Evolutionary conservation across 2,329 filamentous ascomycete genomes (phyloP), one percentile per base, ranked within the genome.

Genomic region (Fusarium sp.): DNA sequence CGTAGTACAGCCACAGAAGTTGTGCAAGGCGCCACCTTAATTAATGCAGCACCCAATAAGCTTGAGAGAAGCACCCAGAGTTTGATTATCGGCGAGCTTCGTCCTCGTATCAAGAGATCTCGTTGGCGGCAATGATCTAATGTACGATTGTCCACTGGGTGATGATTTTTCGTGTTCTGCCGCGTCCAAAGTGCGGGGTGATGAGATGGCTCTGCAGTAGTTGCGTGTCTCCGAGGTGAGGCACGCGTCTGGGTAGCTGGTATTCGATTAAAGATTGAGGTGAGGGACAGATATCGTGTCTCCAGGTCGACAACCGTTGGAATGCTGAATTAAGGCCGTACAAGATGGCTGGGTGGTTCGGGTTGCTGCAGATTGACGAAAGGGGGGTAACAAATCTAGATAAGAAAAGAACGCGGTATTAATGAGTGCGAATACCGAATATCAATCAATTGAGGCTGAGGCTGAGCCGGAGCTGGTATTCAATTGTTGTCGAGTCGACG

Each of bases 1-100:
- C 66, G 74, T 74, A 75, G 72, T 62, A 60, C 72, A 47, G 55
- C 56, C 55, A 62, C 72, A 56, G 65, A 73, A 68, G 68, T 64
- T 60, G 49, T 54, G 47, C 58, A 64, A 69, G 65, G 65, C 65
- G 66, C 73, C 74, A 75, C 74, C 55, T 68, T 55, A 74, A 69
- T 76, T 62, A 69, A 67, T 55, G 29, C 54, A 52, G 58, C 65
- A 62, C 71, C 49, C 65, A 72, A 73, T 74, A 60, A 70, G 57
- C 45, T 63, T 49, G 44, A 54, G 53, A 62, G 58, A 34, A 67
- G 41, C 43, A 57, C 45, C 59, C 46, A 63, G 62, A 73, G 65
- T 65, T 72, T 67, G 64, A 72, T 75, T 74, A 57, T 60, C 58
- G 57, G 65, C 57, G 53, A 59, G 53, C 58, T 48, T 69, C 60